Evolutionary conservation across 805 yeast genomes (phyloP), one percentile per base, ranked within the genome.

Genomic region (Priceomyces carsonii): DNA sequence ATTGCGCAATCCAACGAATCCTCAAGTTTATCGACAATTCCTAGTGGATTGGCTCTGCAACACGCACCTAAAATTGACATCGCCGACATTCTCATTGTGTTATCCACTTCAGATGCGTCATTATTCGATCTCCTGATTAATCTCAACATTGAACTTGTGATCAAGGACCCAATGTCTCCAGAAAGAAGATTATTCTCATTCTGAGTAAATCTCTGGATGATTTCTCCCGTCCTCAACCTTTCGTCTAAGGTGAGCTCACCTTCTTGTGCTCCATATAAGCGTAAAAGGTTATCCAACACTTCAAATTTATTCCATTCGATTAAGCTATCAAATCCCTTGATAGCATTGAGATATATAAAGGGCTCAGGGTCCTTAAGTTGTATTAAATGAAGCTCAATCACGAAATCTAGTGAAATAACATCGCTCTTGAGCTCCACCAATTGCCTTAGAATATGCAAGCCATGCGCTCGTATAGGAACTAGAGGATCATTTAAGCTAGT

Each of bases 401-500:
- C 91, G 35, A 75, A 73, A 3, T 73, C 76, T 7, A 75, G 32
- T 0, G 73, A 51, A 9, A 86, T 53, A 0, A 76, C 78, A 1
- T 65, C 54, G n/a, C 85, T 76, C 22, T 66, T 66, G 19, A 56
- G 59, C 26, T 63, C 69, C 5, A 78, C 67, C 27, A 88, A 63
- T 37, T 73, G 69, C 18, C 87, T 66, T 19, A 91, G 57, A 16
- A 80, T 57, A 43, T 75, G 76, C 6, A 93, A 61, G 0, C 98
- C 98, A 57, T 85, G 89, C 0, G 95, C 98, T 35, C 89, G 69
- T 2, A 91, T 76, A 0, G 98, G 96, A 3, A 85, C 81, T 27
- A 84, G 61, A 0, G 90, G 85, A 57, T 90, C 96, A 37, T 79
- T 79, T 27, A 93, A 57, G 40, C 80, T 77, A 1, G 73, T 64